Evolutionary conservation across 345 rosid species (phyloP), one percentile per base, ranked within the genome.

Genomic region (Bruguiera parviflora): DNA sequence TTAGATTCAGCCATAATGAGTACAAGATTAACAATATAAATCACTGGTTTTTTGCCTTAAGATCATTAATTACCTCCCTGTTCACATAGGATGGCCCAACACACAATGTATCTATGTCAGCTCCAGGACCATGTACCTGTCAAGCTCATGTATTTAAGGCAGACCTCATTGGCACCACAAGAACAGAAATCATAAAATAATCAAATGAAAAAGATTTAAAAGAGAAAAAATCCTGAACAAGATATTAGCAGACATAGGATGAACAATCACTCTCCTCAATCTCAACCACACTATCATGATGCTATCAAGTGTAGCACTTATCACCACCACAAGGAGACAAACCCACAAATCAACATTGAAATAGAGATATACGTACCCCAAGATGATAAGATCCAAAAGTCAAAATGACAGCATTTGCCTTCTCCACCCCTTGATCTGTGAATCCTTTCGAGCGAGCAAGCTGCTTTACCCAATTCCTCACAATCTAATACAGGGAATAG

Each of bases 121-220:
- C 88, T 68, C 96, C 95, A 78, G 96, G 98, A 37, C 98, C 92
- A 75, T 96, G 97, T 55, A 89, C 98, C 97, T 92, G 79, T 58
- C 33, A 58, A 43, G 58, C 63, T 37, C 57, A 47, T 49, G 22
- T 18, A 33, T 35, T 18, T 13, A 35, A 33, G 28, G 27, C 72
- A 33, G 19, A 6, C 25, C 6, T 66, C 24, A 19, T 25, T 0
- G 43, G 58, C 6, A 29, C 20, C 27, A 33, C 21, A 13, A 43
- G 49, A 43, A 19, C 49, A 43, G 5, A 43, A 19, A 5, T 3
- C 18, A 3, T 3, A 55, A 5, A 21, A n/a, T 55, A 5, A 13
- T 25, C 16, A 22, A 43, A 63, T 33, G 3, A 37, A 9, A 5
- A 6, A 33, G n/a, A 18, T 39, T 18, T 6, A 8, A 60, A 28